Evolutionary conservation across 352 stramenopile species (phyloP).

Genomic region (Phytopythium aichiense): DNA sequence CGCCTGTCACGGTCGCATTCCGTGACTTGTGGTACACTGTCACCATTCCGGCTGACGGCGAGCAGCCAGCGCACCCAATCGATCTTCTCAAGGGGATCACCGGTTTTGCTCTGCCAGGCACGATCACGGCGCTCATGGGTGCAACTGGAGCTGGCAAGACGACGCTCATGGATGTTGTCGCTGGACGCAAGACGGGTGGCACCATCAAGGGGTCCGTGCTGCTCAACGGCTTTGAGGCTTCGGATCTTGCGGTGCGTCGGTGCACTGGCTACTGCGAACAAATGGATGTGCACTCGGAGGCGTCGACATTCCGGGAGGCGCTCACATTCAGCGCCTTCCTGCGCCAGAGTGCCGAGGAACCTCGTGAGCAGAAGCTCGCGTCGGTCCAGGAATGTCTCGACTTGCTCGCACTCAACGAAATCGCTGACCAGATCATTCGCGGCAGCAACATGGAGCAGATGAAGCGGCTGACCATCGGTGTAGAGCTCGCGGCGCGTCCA

Average conservation of each 20-base stretch:
- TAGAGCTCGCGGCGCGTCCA: constrained; percentile 89
- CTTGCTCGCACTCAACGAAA: constrained; percentile 46
- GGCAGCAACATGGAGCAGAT: constrained; percentile 53
- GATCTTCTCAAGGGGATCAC: no score
- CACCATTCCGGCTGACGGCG: no score
- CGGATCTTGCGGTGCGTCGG: constrained; percentile 47
- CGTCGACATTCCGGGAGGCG: constrained; percentile 88
- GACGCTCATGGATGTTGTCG: no score
- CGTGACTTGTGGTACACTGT: no score
- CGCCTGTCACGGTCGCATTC: no score
- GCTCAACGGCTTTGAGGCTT: constrained; percentile 47
- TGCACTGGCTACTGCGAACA: constrained; percentile 77
- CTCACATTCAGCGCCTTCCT: constrained; percentile 92
- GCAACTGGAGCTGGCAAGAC: no score
- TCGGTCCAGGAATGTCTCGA: constrained; percentile 56
- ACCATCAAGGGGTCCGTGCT: constrained; percentile 12
- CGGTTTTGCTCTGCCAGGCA: no score
- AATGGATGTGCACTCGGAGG: constrained; percentile 90
- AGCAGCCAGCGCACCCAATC: no score
- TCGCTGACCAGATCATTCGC: constrained; percentile 60
- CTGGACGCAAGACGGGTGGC: no score
- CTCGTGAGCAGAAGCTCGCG: constrained; percentile 41
- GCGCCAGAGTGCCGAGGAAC: constrained; percentile 38
- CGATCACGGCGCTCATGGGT: no score
- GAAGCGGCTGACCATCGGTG: constrained; percentile 80